A percentile compares a stretch with the other conserved stretches of the same genome.
Evolutionary conservation across 2,329 filamentous ascomycete species (phyloP).

Genomic region (Fusarium torreyae): DNA sequence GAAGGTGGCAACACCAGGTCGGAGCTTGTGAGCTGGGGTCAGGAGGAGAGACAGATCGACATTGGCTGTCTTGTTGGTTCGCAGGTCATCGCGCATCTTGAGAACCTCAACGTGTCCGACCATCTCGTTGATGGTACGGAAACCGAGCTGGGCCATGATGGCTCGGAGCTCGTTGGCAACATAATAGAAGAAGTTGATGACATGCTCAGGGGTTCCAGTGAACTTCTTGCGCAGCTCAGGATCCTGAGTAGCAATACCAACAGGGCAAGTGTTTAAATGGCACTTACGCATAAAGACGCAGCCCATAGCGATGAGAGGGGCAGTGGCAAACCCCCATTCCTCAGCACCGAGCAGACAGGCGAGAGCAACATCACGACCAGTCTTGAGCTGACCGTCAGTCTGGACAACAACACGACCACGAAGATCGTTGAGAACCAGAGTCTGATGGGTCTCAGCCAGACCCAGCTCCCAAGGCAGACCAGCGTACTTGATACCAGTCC

Average conservation of each 20-base stretch:
- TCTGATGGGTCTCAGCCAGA: conserved; percentile 97
- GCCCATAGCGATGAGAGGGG: conserved; percentile 95
- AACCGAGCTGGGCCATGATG: conserved; percentile 96
- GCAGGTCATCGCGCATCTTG: conserved; percentile 88
- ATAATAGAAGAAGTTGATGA: conserved; percentile 99
- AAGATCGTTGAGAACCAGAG: conserved; percentile 93
- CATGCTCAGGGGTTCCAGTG: conserved; percentile 91
- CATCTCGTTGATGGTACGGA: conserved; percentile 98
- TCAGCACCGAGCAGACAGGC: conserved; percentile 97
- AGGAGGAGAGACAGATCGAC: conserved; percentile 94
- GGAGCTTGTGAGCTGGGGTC: conserved; percentile 94
- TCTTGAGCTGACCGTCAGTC: conserved; percentile 94
- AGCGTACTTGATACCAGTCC: conserved; percentile 99
- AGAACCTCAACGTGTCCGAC: conserved; percentile 91
- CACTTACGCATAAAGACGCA: conserved; percentile 96
- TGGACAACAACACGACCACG: conserved; percentile 96
- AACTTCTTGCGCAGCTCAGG: conserved; percentile 96
- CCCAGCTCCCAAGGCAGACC: conserved; percentile 97
- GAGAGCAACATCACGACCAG: conserved; percentile 93
- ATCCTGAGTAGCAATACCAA: conserved; percentile 96
- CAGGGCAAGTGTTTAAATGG: conserved; percentile 83
- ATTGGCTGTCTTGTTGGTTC: conserved; percentile 90
- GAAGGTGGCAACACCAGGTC: conserved; percentile 95
- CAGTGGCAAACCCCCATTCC: conserved; percentile 97
- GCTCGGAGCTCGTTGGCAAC: conserved; percentile 95